Conservation (phyloP, 1,284 basidiomycete species). For the Leccinum angustisporum region DNA sequence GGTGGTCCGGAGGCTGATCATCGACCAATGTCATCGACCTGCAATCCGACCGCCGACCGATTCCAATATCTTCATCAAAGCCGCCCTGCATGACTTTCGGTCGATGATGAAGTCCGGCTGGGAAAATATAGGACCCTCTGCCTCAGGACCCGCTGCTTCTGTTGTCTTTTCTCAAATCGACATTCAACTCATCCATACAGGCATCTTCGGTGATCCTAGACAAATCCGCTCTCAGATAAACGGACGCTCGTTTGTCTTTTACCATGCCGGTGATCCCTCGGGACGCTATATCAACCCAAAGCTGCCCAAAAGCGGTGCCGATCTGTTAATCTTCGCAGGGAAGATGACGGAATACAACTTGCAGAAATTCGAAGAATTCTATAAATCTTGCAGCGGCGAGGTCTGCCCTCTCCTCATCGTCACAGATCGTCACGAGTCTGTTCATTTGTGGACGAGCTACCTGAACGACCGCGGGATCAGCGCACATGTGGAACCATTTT, state of each 20-base stretch:
- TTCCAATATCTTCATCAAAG: constrained; percentile 25
- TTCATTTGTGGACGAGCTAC: constrained; percentile 12
- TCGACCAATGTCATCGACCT: constrained; percentile 19
- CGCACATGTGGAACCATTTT: constrained; percentile 18
- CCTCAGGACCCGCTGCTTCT: too few relatives aligned
- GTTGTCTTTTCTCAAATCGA: constrained; percentile 28
- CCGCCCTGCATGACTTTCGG: constrained; percentile 27
- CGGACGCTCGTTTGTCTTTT: constrained; percentile 27
- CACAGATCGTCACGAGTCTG: constrained; percentile 15
- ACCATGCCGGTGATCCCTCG: constrained; percentile 17
- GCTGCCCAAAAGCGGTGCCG: constrained; percentile 25
- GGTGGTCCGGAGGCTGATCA: constrained; percentile 22
- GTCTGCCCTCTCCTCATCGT: constrained; percentile 29
- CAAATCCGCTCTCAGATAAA: constrained; percentile 26
- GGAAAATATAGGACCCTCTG: constrained; percentile 24
- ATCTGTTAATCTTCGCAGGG: constrained; percentile 27
- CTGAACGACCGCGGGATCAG: constrained; percentile 17
- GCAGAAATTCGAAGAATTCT: constrained; percentile 17
- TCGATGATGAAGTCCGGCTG: constrained; percentile 28
- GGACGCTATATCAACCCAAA: constrained; percentile 18
- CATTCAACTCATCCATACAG: constrained; percentile 11
- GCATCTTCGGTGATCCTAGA: constrained; percentile 24
- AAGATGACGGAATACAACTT: constrained; percentile 13
- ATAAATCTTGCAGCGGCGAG: constrained; percentile 23
- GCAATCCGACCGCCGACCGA: constrained; percentile 17